Conservation (phyloP, 1,139 yeast species). For the Debaryomyces psychrophilus region DNA sequence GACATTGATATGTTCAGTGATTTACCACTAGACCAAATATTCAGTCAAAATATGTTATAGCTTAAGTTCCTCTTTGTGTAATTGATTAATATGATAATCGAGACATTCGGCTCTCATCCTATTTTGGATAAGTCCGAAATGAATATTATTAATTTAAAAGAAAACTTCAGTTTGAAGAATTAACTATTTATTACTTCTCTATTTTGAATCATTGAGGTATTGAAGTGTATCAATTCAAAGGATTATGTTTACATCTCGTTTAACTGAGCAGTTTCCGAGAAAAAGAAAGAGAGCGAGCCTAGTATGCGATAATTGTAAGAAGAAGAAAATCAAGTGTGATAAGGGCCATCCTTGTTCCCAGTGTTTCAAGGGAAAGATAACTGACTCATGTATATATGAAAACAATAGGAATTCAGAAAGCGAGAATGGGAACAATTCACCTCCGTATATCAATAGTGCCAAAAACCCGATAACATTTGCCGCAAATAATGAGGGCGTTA, state of each 20-base stretch:
- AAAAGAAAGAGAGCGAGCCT: constrained; percentile 37
- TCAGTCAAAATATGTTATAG: constrained; percentile 8
- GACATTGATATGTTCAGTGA: constrained; percentile 17
- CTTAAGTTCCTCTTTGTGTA: neutral
- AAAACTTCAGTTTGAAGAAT: neutral
- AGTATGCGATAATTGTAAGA: constrained; percentile 41
- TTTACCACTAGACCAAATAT: constrained; percentile 20
- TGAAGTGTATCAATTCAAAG: neutral
- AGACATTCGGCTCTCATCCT: neutral
- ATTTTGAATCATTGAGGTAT: neutral
- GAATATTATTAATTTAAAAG: neutral
- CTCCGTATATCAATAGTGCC: constrained; percentile 32
- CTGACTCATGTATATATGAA: constrained; percentile 31
- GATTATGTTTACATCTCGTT: neutral
- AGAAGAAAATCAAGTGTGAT: constrained; percentile 43
- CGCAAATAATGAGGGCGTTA: neutral
- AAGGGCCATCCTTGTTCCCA: constrained; percentile 39
- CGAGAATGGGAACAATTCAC: neutral
- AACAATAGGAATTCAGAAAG: constrained; percentile 8
- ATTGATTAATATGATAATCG: neutral
- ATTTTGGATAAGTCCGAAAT: neutral
- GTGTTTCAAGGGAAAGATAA: constrained; percentile 31
- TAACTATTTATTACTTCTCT: neutral
- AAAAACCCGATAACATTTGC: constrained; percentile 26
- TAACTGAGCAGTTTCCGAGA: constrained; percentile 12